Evolutionary conservation across 139 green algal species (phyloP), one percentile per base, ranked within the genome.

Genomic region (Pleodorina starrii): DNA sequence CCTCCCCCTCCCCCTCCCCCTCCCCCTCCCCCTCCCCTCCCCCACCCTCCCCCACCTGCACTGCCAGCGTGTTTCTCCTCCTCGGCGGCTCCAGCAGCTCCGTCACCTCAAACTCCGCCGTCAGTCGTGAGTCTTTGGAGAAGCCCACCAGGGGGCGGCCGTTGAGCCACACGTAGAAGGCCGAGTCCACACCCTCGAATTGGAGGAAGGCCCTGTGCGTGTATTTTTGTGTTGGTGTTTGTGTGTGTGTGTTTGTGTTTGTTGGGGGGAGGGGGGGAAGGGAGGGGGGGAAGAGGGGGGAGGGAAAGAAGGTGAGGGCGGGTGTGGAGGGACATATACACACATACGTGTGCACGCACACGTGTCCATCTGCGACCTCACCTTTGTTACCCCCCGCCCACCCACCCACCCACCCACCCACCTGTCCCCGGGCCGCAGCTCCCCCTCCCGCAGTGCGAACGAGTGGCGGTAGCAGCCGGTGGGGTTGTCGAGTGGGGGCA

Each of bases 91-190:
- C 44, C 68, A 98, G 84, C 35, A 93, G 21, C 7, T 78, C 25
- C 1, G 95, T 97, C 23, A 99, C 91, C 5, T 99, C 97, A 93
- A 99, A 99, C 88, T 99, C 98, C 3, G 97, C 97, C 1, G 97
- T 96, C 66, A 99, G 89, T 23, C 96, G 93, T 87, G 93, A 97
- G 94, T 99, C 97, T 81, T 99, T 97, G 77, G 89, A 94, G 90
- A 98, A 98, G 21, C 98, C 98, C 36, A 99, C 85, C 48, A 93
- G 91, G 40, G n/a, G n/a, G 7, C 36, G 16, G 21, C 97, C 98
- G 87, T 99, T 99, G 6, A 99, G 74, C 97, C 97, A 99, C 57
- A 88, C 92, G 86, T 98, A 96, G 80, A 98, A 97, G 32, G 95
- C 95, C 19, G 94, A 96, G 89, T 98, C 96, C 40, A 98, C 97